Evolutionary conservation across 768 basidiomycete genomes (phyloP), one percentile per base, ranked within the genome.

Genomic region (Lentinula sp.): DNA sequence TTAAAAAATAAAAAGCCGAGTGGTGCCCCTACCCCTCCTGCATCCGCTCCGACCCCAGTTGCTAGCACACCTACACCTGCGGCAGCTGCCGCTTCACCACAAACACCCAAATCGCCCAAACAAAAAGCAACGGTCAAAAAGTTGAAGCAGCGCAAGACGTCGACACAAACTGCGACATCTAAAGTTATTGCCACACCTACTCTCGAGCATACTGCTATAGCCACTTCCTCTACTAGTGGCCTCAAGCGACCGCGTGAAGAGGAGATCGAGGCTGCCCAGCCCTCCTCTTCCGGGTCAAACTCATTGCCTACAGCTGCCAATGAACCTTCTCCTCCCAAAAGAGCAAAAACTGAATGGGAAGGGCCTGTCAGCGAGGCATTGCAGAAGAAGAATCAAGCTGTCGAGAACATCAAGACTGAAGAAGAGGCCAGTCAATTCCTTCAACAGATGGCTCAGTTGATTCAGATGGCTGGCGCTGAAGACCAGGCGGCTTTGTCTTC

Each of bases 281-380:
- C 57, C 21, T 59, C 66, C 49, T 63, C 71, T 2, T 65, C 69
- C 31, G 73, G 62, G 10, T 65, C 73, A 43, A 65, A 62, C 55
- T 60, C 69, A 11, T 61, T 66, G 34, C 61, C 70, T 49, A 65
- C 63, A 56, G 71, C 72, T 13, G 71, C 70, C 3, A 78, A 76
- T 64, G 81, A 84, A 59, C 83, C 82, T 6, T 88, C 87, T 6
- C 85, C 88, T 5, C 86, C 89, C 13, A 91, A 91, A 74, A 84
- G 87, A 51, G 69, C 73, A 53, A 89, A 87, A 77, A 83, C 81
- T 21, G 88, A 91, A 58, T 89, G 85, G 84, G 87, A 88, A 51
- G 81, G 82, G 8, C 76, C 81, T 28, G 74, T 80, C 15, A 84
- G 75, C 63, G 84, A 87, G 46, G 78, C 75, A 28, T 67, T 83